Evolutionary conservation across 352 stramenopile genomes (phyloP).

Genomic region (Discostella stelligera): DNA sequence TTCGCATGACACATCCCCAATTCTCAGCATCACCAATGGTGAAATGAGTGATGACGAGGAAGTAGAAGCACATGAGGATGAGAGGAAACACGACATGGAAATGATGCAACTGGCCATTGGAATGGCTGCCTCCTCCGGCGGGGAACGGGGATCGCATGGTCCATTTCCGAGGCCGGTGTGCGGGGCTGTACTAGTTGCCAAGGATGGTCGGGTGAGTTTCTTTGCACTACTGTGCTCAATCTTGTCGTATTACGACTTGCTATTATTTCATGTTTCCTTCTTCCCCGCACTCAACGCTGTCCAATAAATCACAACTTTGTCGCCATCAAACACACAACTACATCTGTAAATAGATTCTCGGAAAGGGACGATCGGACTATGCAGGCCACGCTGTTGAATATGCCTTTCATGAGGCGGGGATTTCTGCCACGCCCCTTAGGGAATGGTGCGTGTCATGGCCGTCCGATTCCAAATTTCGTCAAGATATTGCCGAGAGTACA

Average conservation of each 20-base stretch:
- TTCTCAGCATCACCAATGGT: neutral
- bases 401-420: slow-evolving; percentile 57
- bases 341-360: slow-evolving; percentile 42
- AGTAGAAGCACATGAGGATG: neutral
- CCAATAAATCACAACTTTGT: neutral
- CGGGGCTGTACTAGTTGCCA: slow-evolving; percentile 62
- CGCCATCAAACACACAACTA: neutral
- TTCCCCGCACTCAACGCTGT: no score
- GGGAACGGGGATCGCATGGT: slow-evolving; percentile 37
- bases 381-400: slow-evolving; percentile 57
- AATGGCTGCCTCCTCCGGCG: slow-evolving; percentile 41
- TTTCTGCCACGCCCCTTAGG: slow-evolving; percentile 57
- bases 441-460: slow-evolving; percentile 78
- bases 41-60: neutral
- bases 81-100: slow-evolving; percentile 12
- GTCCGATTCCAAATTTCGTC: slow-evolving; percentile 49
- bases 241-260: neutral
- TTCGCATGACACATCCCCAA: neutral
- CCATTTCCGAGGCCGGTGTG: slow-evolving; percentile 61
- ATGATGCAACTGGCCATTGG: slow-evolving; percentile 38
- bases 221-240: neutral
- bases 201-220: slow-evolving; percentile 46
- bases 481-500: slow-evolving; percentile 58
- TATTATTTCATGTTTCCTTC: no score
- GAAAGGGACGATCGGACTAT: slow-evolving; percentile 57